Evolutionary conservation across 2,329 filamentous ascomycete genomes (phyloP), one percentile per base, ranked within the genome.

Genomic region (Didymellaceae sp.): DNA sequence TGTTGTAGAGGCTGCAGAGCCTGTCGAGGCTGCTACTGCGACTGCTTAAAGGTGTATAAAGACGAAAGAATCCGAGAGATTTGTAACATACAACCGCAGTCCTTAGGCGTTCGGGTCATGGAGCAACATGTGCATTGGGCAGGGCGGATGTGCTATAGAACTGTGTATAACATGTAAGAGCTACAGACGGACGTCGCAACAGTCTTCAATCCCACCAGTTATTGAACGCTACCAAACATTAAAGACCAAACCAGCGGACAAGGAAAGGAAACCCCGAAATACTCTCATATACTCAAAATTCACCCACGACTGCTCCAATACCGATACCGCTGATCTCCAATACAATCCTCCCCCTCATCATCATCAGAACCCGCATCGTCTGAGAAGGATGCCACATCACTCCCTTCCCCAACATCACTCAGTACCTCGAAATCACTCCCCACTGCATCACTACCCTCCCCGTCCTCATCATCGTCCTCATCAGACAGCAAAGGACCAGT

Each of bases 21-120:
- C 52, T 2, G 54, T 39, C 9, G 56, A 53, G 26, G 51, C 46
- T 24, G 40, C 55, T n/a, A 50, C 57, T 28, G 49, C 55, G 2
- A 33, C 45, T 8, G 48, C 54, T 5, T 52, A 45, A 38, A 18
- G 13, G 20, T 17, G 20, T 3, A 5, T 9, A 11, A 13, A 14
- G 17, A 20, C 10, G n/a, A n/a, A 9, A 6, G 6, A 14, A 21
- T 5, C 10, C 16, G 25, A 39, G 26, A 22, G 33, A 31, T 33
- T 46, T 46, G 48, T 45, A 42, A 18, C 21, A 46, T 52, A 43
- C 13, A 20, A 20, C 17, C 5, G 37, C 20, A 31, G 33, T 14
- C 3, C 5, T 6, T n/a, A 32, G 42, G 24, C 31, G 30, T 25
- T 45, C 11, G 13, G 28, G n/a, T 25, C 20, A 21, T 18, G 16